phyloP scores from a whole-genome alignment of 176 grass and related monocot genomes.

The sorghum (Sorghum bicolor) region DNA sequence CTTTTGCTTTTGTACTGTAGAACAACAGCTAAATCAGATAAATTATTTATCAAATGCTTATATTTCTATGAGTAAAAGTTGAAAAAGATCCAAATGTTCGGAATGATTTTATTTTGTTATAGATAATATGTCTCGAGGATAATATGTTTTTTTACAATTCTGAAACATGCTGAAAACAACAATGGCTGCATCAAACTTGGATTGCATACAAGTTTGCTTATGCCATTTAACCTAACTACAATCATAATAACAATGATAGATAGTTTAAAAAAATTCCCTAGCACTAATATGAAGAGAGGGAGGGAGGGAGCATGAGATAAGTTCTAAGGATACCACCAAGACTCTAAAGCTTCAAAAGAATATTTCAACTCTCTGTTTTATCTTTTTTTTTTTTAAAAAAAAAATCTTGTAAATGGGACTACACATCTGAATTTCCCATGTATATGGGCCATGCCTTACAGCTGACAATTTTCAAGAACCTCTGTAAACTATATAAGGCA shows the following conservation, averaged over 20 bases:
- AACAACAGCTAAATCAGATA: not conserved
- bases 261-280: not conserved
- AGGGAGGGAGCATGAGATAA: too few species aligned
- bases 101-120: not conserved
- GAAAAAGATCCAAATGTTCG: not conserved
- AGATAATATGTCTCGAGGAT: not conserved
- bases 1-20: not conserved
- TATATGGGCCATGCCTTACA: not conserved
- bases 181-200: not conserved
- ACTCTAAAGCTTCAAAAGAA: not conserved
- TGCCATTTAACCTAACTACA: not conserved
- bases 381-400: not conserved
- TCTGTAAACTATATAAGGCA: not conserved
- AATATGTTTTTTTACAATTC: not conserved
- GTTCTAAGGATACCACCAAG: not conserved
- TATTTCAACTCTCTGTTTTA: not conserved
- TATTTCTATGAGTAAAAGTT: not conserved
- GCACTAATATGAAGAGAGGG: not conserved
- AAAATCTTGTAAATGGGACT: not conserved
- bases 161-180: not conserved
- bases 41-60: not conserved
- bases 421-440: not conserved
- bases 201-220: not conserved
- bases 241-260: not conserved
- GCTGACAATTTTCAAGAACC: not conserved